Percentiles rank a stretch among this genome's conserved stretches.
These are phyloP conservation scores for Bretschneidera sinensis DNA, from an alignment of 345 rosid species.

Conservation along the genomic window DNA sequence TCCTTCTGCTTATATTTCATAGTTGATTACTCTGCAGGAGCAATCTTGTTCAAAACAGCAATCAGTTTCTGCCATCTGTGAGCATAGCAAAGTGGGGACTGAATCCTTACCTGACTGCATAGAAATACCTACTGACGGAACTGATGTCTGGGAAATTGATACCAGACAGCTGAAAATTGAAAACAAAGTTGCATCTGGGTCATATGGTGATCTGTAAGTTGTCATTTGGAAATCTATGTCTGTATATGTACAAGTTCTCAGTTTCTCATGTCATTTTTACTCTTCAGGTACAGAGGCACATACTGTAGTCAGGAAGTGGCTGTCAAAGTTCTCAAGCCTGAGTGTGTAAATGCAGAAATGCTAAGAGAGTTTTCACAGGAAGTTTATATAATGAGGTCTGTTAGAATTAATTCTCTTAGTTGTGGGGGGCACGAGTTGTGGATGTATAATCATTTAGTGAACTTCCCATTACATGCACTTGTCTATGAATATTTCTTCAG, in stretches of 20 bases:
- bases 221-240: conserved; percentile 7
- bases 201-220: conserved; percentile 86
- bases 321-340: conserved; percentile 82
- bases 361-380: conserved; percentile 89
- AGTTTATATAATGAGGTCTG: conserved; percentile 93
- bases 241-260: conserved; percentile 8
- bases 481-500: neutral
- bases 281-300: conserved; percentile 71
- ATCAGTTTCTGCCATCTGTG: conserved; percentile 31
- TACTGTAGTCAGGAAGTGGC: conserved; percentile 98
- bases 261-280: conserved; percentile 14
- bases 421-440: neutral
- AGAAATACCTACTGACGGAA: conserved; percentile 85
- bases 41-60: conserved; percentile 40
- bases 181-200: conserved; percentile 81
- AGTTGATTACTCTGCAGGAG: conserved; percentile 52
- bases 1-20: conserved; percentile 25
- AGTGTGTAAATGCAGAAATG: conserved; percentile 68
- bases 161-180: conserved; percentile 61
- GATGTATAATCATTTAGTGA: neutral
- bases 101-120: conserved; percentile 53
- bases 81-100: conserved; percentile 34
- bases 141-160: conserved; percentile 98
- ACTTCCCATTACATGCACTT: neutral
- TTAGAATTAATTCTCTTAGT: conserved; percentile 13